These are phyloP conservation scores for Gillenia trifoliata DNA, from an alignment of 306 rosid species.

Conservation along the genomic window DNA sequence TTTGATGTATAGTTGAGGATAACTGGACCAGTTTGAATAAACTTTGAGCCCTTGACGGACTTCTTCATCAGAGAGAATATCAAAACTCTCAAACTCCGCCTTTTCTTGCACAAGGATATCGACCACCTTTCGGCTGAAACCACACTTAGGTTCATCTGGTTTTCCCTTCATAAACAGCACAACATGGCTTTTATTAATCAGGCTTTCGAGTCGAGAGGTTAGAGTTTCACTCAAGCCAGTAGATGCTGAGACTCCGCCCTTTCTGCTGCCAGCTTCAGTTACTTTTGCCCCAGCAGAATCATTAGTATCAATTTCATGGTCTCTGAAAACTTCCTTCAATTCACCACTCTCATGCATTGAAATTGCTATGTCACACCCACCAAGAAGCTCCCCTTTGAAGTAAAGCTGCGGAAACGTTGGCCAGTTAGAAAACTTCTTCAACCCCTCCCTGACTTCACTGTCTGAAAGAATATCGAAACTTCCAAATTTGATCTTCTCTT, in stretches of 20 bases:
- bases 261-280: conserved; percentile 41
- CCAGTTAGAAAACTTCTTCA: conserved; percentile 89
- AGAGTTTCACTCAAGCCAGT: conserved; percentile 58
- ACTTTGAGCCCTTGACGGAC: conserved; percentile 90
- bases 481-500: conserved; percentile 74
- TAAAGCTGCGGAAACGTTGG: conserved; percentile 92
- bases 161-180: conserved; percentile 89
- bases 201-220: conserved; percentile 50
- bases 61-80: conserved; percentile 80
- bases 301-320: conserved; percentile 51
- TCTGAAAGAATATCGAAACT: conserved; percentile 78
- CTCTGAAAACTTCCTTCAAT: conserved; percentile 65
- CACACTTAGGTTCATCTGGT: conserved; percentile 86
- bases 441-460: conserved; percentile 66
- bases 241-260: conserved; percentile 56
- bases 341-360: conserved; percentile 96
- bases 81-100: conserved; percentile 64
- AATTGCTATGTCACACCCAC: conserved; percentile 82
- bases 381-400: conserved; percentile 92
- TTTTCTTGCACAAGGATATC: conserved; percentile 83
- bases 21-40: conserved; percentile 95
- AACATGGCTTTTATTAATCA: conserved; percentile 65
- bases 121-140: conserved; percentile 89
- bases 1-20: conserved; percentile 77
- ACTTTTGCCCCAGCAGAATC: conserved; percentile 29